Conservation (phyloP, 345 rosid genomes). For the Hypericum androsaemum region DNA sequence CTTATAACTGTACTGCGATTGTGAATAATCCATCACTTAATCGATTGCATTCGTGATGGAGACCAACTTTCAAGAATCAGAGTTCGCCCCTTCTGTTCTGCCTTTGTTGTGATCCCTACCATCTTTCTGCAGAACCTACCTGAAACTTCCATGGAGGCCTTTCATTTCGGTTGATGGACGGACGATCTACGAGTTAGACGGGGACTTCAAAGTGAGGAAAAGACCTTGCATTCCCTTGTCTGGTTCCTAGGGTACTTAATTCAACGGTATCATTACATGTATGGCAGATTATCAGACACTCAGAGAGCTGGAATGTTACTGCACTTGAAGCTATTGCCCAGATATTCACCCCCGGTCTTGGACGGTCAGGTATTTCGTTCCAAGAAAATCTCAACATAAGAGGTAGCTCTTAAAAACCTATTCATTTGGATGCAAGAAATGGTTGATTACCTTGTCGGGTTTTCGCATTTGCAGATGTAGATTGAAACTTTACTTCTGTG, state of each 20-base stretch:
- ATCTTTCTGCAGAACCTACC: slow-evolving; percentile 52
- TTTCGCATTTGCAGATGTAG: too few relatives aligned
- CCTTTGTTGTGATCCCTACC: too few relatives aligned
- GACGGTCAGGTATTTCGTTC: slow-evolving; percentile 12
- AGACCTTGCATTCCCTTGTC: neutral
- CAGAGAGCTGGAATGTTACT: slow-evolving; percentile 74
- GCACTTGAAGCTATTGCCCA: slow-evolving; percentile 70
- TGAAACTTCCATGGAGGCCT: slow-evolving; percentile 78
- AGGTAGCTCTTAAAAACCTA: too few relatives aligned
- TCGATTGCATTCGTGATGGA: too few relatives aligned
- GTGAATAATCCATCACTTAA: too few relatives aligned
- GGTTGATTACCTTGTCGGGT: too few relatives aligned
- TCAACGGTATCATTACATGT: too few relatives aligned
- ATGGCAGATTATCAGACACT: slow-evolving; percentile 56
- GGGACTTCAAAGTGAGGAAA: slow-evolving; percentile 40
- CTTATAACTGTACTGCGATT: neutral
- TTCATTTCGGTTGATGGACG: slow-evolving; percentile 54
- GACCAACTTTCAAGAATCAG: too few relatives aligned
- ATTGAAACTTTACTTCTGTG: too few relatives aligned
- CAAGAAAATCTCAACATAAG: neutral
- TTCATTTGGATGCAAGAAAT: too few relatives aligned
- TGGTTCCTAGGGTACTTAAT: neutral
- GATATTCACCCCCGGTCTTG: slow-evolving; percentile 43
- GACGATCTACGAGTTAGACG: slow-evolving; percentile 49
- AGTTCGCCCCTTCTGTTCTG: too few relatives aligned